A percentile compares a stretch with the other conserved stretches of the same genome.
Evolutionary conservation across 257 asterid genomes (phyloP).

Genomic region (Fraxinus americana): DNA sequence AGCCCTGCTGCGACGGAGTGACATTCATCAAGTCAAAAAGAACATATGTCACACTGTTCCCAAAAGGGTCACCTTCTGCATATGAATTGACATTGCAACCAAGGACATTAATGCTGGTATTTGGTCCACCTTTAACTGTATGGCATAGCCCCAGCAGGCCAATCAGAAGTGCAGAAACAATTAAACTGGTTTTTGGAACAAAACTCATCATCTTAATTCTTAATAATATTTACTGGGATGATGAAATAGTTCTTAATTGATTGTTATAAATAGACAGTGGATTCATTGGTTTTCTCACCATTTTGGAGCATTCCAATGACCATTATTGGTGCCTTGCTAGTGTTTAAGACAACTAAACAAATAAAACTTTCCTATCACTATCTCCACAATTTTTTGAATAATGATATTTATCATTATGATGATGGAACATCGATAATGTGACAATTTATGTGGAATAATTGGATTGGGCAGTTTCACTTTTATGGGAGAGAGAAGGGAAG

Average conservation of each 20-base stretch:
- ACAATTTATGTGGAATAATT: no score
- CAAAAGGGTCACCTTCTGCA: slow-evolving; percentile 15
- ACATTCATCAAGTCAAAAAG: slow-evolving; percentile 31
- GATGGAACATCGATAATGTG: no score
- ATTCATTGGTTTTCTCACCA: slow-evolving; percentile 14
- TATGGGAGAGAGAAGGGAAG: no score
- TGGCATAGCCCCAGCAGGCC: not conserved
- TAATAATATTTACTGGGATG: not conserved
- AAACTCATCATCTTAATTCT: not conserved
- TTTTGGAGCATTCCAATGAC: slow-evolving; percentile 1
- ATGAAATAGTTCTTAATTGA: not conserved
- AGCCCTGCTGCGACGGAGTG: slow-evolving; percentile 30
- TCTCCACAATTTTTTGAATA: not conserved
- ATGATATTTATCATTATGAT: no score
- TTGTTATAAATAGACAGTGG: slow-evolving; percentile 6
- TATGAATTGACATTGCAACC: slow-evolving; percentile 13
- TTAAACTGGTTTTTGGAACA: not conserved
- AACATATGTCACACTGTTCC: slow-evolving; percentile 24
- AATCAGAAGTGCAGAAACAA: not conserved
- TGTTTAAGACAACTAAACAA: not conserved
- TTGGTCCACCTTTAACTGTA: slow-evolving; percentile 22
- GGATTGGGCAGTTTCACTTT: no score
- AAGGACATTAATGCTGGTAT: slow-evolving; percentile 1
- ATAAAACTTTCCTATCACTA: not conserved
- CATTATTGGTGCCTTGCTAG: not conserved